Evolutionary conservation across 1,284 basidiomycete genomes (phyloP).

Genomic region (Porogramme epimiltina): DNA sequence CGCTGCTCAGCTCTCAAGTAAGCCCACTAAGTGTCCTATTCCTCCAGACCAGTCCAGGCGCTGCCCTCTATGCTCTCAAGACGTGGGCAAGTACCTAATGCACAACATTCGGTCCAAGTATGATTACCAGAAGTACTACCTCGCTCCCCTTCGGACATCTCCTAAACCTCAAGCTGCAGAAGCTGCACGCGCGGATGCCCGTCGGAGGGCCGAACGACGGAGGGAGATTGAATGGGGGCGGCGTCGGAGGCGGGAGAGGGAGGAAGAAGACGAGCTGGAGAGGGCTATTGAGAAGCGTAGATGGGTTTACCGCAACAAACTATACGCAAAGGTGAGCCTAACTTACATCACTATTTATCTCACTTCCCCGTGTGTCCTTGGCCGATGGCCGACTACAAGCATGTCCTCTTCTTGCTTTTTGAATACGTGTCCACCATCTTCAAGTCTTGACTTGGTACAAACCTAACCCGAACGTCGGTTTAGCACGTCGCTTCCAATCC

Average conservation of each 20-base stretch:
- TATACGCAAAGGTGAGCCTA: constrained; percentile 76
- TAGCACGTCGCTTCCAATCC: constrained; percentile 87
- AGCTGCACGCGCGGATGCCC: constrained; percentile 30
- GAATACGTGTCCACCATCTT: not conserved
- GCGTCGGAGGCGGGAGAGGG: constrained; percentile 42
- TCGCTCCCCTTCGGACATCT: constrained; percentile 65
- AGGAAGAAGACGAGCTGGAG: constrained; percentile 63
- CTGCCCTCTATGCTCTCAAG: constrained; percentile 82
- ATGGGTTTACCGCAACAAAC: constrained; percentile 71
- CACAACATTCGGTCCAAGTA: constrained; percentile 77
- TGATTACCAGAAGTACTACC: constrained; percentile 81
- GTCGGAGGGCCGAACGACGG: constrained; percentile 34
- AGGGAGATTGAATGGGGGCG: constrained; percentile 58
- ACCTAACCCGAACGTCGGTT: constrained; percentile 11
- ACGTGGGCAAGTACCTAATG: constrained; percentile 77
- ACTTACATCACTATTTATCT: not conserved
- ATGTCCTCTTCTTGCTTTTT: constrained; percentile 1
- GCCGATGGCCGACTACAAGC: not conserved
- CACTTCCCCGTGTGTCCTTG: not conserved
- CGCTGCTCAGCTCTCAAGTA: too few species aligned
- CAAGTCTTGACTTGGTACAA: not conserved
- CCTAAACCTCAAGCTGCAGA: constrained; percentile 40
- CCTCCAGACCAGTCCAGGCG: constrained; percentile 65
- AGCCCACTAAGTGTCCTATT: not conserved
- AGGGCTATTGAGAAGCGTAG: constrained; percentile 57